phyloP scores from a whole-genome alignment of 1,284 basidiomycete species.

The Apiotrichum domesticum region DNA sequence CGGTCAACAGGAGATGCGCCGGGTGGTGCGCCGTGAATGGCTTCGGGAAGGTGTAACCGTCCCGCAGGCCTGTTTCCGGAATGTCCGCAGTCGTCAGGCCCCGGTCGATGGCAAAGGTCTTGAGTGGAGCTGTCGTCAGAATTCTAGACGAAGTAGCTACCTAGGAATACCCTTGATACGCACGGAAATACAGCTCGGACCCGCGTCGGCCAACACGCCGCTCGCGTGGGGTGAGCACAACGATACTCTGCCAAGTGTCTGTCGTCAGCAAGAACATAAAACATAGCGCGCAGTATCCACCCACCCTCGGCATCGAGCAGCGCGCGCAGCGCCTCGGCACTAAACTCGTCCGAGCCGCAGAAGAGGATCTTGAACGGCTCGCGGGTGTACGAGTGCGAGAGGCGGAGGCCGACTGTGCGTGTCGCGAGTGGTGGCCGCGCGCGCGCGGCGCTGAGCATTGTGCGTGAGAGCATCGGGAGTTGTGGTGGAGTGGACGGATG shows the following conservation, averaged over 20 bases:
- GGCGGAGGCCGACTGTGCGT: not conserved
- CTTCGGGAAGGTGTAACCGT: constrained; percentile 6
- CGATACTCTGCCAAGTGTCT: constrained; percentile 40
- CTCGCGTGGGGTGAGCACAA: constrained; percentile 34
- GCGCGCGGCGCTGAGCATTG: not conserved
- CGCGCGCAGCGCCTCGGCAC: constrained; percentile 39
- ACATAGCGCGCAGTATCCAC: constrained; percentile 4
- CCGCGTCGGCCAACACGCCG: constrained; percentile 22
- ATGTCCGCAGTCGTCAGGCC: constrained; percentile 16
- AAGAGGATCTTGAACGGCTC: constrained; percentile 46
- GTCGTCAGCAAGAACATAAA: constrained; percentile 2
- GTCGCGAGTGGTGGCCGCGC: not conserved
- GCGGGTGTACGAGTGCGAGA: not conserved
- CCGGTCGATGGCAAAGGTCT: constrained; percentile 16
- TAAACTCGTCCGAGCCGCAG: constrained; percentile 49
- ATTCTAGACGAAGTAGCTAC: not conserved
- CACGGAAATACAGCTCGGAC: constrained; percentile 18
- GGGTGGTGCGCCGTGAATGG: constrained; percentile 49
- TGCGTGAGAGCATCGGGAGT: not conserved
- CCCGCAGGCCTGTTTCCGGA: constrained; percentile 19
- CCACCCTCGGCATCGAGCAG: constrained; percentile 38
- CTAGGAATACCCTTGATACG: not conserved
- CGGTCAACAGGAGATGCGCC: constrained; percentile 69
- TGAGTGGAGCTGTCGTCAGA: constrained; percentile 19
- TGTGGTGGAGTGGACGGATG: too few species aligned